Evolutionary conservation across 768 basidiomycete genomes (phyloP).

Genomic region (Amanita muscaria): DNA sequence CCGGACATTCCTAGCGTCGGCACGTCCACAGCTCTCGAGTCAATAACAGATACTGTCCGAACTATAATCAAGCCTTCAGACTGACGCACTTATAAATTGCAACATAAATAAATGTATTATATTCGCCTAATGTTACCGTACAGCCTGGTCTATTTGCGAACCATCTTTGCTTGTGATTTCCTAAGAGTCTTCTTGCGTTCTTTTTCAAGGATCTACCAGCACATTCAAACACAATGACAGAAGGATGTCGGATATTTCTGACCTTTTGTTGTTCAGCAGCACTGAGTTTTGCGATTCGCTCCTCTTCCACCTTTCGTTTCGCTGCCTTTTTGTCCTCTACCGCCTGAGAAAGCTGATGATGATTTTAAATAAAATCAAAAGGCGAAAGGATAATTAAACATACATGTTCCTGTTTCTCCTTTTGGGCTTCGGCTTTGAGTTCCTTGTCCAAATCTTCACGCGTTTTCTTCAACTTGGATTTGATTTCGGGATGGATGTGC

Average conservation of each 20-base stretch:
- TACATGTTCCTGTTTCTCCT: conserved; percentile 66
- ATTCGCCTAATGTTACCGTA: background rate
- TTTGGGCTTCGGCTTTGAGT: conserved; percentile 58
- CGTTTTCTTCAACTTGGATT: conserved; percentile 61
- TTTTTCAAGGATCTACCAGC: conserved; percentile 52
- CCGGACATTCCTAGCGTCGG: background rate
- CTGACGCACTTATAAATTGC: background rate
- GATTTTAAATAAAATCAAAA: background rate
- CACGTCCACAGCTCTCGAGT: background rate
- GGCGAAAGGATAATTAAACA: conserved; percentile 3
- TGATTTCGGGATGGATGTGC: conserved; percentile 74
- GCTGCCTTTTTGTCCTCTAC: conserved; percentile 64
- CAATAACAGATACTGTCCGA: background rate
- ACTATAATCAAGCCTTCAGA: background rate
- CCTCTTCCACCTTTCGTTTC: conserved; percentile 68
- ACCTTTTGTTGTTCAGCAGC: conserved; percentile 82
- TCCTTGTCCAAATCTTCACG: conserved; percentile 65
- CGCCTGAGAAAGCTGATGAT: conserved; percentile 29
- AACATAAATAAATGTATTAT: background rate
- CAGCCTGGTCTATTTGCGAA: conserved; percentile 36
- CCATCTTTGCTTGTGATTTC: conserved; percentile 60
- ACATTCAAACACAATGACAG: conserved; percentile 3
- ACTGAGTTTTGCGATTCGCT: conserved; percentile 61
- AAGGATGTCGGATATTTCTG: conserved; percentile 6
- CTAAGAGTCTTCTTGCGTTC: conserved; percentile 66